Conservation (phyloP, 2,329 filamentous ascomycete species). For the Nannizziopsis arthrosporioides region DNA sequence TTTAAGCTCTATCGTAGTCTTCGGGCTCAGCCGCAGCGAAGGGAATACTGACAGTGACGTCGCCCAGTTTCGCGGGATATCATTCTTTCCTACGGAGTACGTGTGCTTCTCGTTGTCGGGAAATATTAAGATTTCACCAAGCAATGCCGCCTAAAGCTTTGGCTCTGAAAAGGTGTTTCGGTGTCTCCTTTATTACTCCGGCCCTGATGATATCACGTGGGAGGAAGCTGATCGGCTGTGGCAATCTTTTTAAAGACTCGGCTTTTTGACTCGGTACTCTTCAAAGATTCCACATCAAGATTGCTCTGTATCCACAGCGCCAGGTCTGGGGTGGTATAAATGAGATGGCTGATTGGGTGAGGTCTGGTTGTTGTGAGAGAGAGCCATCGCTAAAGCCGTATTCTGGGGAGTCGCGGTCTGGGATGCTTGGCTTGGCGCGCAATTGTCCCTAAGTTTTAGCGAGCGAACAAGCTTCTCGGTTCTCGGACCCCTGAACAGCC, state of each 20-base stretch:
- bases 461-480: too few relatives aligned
- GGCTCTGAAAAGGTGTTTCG: background rate
- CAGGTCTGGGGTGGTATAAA: background rate
- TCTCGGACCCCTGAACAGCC: too few relatives aligned
- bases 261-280: background rate
- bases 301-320: background rate
- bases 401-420: too few relatives aligned
- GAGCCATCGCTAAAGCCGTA: too few relatives aligned
- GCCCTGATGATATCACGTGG: too few relatives aligned
- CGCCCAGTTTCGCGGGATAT: background rate
- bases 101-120: background rate
- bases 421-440: too few relatives aligned
- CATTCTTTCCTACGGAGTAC: background rate
- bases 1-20: background rate
- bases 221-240: too few relatives aligned
- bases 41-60: background rate
- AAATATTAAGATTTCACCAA: constrained; percentile 1
- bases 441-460: too few relatives aligned
- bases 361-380: too few relatives aligned
- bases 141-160: background rate
- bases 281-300: background rate
- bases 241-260: too few relatives aligned
- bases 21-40: constrained; percentile 1
- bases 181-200: too few relatives aligned
- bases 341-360: too few relatives aligned